These are phyloP conservation scores for Furcasterigmium sp. DNA, from an alignment of 2,329 filamentous ascomycete species.

Conservation along the genomic window DNA sequence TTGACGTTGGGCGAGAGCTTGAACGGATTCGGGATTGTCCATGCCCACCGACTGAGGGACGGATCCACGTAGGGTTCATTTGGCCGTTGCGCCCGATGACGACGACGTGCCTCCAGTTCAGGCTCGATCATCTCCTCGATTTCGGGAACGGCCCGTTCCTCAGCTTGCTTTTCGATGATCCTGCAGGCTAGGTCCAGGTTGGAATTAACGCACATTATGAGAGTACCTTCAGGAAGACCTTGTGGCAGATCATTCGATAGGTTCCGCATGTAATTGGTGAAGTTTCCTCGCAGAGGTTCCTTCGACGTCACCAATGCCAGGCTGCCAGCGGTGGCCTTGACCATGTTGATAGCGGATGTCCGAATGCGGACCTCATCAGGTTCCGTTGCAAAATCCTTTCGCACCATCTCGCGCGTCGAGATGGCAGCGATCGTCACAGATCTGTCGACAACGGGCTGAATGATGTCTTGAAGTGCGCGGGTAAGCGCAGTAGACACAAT, in stretches of 20 bases:
- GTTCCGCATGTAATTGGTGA: constrained; percentile 89
- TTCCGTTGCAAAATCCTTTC: constrained; percentile 94
- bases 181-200: constrained; percentile 91
- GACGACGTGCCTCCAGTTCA: constrained; percentile 71
- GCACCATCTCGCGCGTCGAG: constrained; percentile 89
- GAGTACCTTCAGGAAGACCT: constrained; percentile 86
- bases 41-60: constrained; percentile 81
- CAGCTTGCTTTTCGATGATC: constrained; percentile 92
- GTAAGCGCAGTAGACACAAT: constrained; percentile 85
- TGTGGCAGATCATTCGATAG: constrained; percentile 66
- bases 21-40: constrained; percentile 90
- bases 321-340: constrained; percentile 89
- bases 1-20: constrained; percentile 65
- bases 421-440: constrained; percentile 98
- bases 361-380: constrained; percentile 82
- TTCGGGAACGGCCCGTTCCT: constrained; percentile 86
- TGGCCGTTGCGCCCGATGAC: constrained; percentile 68
- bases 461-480: constrained; percentile 90
- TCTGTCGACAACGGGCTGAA: constrained; percentile 92
- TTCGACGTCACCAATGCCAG: constrained; percentile 97
- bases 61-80: constrained; percentile 82
- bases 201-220: constrained; percentile 98
- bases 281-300: constrained; percentile 91
- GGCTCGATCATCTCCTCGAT: constrained; percentile 89
- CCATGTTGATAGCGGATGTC: constrained; percentile 85